Conservation (phyloP, 805 yeast genomes). For the Myxozyma neotropica region DNA sequence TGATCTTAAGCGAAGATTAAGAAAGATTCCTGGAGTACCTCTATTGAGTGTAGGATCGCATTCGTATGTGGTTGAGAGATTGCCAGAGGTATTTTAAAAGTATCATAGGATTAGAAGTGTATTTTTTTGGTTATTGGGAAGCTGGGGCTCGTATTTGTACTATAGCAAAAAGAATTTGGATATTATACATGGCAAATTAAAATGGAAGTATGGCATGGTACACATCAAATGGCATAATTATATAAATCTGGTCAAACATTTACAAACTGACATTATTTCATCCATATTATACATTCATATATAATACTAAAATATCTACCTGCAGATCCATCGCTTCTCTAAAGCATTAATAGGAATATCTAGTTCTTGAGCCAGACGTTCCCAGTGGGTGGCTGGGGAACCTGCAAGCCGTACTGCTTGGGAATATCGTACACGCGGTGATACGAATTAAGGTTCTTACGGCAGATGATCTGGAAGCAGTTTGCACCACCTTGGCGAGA, state of each 20-base stretch:
- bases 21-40: slow-evolving; percentile 98
- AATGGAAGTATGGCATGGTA: neutral
- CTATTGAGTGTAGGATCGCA: slow-evolving; percentile 95
- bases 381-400: slow-evolving; percentile 42
- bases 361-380: slow-evolving; percentile 23
- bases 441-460: slow-evolving; percentile 84
- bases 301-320: too few relatives aligned
- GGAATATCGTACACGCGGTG: slow-evolving; percentile 84
- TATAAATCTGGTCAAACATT: neutral
- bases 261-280: neutral
- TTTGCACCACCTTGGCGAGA: slow-evolving; percentile 94
- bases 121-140: neutral
- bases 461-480: slow-evolving; percentile 84
- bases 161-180: neutral
- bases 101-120: neutral
- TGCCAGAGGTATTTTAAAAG: slow-evolving; percentile 58
- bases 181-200: neutral
- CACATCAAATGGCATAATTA: neutral
- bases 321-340: too few relatives aligned
- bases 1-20: slow-evolving; percentile 85
- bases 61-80: slow-evolving; percentile 86
- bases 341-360: neutral
- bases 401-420: slow-evolving; percentile 68
- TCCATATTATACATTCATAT: too few relatives aligned
- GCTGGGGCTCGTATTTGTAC: neutral